Evolutionary conservation across 1,139 yeast genomes (phyloP).

Genomic region (Yarrowia galli): DNA sequence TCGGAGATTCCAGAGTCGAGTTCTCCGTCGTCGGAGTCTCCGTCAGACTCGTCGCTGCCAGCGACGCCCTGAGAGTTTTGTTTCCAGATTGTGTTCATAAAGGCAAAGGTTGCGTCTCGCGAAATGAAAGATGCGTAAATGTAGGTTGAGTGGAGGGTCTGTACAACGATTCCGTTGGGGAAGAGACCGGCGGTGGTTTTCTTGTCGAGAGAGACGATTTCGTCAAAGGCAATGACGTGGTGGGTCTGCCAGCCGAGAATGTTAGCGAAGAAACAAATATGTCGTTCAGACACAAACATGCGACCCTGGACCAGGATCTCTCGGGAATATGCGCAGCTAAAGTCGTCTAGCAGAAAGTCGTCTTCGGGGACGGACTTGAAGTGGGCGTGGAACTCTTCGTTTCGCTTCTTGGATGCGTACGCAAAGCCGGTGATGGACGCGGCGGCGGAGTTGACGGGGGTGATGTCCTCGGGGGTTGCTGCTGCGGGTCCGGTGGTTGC

Average conservation of each 20-base stretch:
- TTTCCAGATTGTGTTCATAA: constrained; percentile 58
- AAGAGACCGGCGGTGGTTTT: constrained; percentile 85
- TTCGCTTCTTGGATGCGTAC: constrained; percentile 70
- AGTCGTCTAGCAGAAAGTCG: constrained; percentile 82
- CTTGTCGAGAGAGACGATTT: constrained; percentile 77
- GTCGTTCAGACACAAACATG: constrained; percentile 78
- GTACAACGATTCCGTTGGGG: constrained; percentile 87
- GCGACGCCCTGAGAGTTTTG: constrained; percentile 35
- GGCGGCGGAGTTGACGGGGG: constrained; percentile 12
- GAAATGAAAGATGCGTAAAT: constrained; percentile 84
- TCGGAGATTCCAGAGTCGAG: constrained; percentile 40
- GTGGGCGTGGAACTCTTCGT: constrained; percentile 78
- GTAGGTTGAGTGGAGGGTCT: constrained; percentile 58
- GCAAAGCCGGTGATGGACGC: constrained; percentile 53
- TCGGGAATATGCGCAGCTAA: constrained; percentile 85
- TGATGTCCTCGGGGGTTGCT: constrained; percentile 15
- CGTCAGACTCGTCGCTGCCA: constrained; percentile 41
- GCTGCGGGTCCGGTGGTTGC: not conserved
- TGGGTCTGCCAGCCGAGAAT: constrained; percentile 92
- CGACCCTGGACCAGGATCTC: constrained; percentile 94
- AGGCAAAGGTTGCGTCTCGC: constrained; percentile 77
- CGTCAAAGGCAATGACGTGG: constrained; percentile 73
- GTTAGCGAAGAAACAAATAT: constrained; percentile 89
- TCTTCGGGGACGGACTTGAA: constrained; percentile 73
- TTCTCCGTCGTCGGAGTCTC: constrained; percentile 41